Conservation (phyloP, 2,329 filamentous ascomycete genomes). For the Phaeosphaeria sp. region DNA sequence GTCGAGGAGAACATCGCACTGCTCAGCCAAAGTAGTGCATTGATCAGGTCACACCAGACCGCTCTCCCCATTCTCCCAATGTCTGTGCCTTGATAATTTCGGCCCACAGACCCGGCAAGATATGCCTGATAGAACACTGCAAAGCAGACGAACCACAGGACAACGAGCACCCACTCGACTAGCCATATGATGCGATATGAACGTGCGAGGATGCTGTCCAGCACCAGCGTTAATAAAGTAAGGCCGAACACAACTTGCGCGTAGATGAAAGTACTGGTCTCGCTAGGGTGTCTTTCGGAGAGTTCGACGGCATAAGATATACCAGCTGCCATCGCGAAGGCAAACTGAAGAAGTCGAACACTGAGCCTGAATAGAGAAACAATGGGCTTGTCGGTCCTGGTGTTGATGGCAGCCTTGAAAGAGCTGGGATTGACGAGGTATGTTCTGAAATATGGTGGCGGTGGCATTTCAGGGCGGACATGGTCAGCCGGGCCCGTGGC, state of each 20-base stretch:
- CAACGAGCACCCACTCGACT: constrained; percentile 23
- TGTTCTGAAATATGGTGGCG: constrained; percentile 25
- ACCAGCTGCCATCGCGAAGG: constrained; percentile 31
- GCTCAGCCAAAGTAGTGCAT: constrained; percentile 28
- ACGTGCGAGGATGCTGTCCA: constrained; percentile 26
- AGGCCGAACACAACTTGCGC: constrained; percentile 24
- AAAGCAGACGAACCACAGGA: constrained; percentile 33
- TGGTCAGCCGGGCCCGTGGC: neutral
- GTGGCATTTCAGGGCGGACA: constrained; percentile 19
- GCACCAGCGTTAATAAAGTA: constrained; percentile 19
- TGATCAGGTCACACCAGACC: constrained; percentile 32
- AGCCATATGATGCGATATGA: constrained; percentile 30
- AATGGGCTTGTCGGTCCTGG: constrained; percentile 23
- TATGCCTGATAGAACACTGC: constrained; percentile 26
- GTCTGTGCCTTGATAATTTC: constrained; percentile 14
- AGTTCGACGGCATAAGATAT: constrained; percentile 33
- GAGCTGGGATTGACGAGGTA: constrained; percentile 22
- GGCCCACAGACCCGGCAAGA: neutral
- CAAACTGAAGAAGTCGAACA: constrained; percentile 27
- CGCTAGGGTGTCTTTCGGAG: constrained; percentile 6
- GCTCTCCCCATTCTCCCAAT: constrained; percentile 24
- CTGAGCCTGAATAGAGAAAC: constrained; percentile 27
- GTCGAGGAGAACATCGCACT: constrained; percentile 30
- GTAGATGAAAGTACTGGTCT: constrained; percentile 23
- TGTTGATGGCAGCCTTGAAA: constrained; percentile 26